Conservation (phyloP, 257 asterid genomes). For the Capsicum rhomboideum region DNA sequence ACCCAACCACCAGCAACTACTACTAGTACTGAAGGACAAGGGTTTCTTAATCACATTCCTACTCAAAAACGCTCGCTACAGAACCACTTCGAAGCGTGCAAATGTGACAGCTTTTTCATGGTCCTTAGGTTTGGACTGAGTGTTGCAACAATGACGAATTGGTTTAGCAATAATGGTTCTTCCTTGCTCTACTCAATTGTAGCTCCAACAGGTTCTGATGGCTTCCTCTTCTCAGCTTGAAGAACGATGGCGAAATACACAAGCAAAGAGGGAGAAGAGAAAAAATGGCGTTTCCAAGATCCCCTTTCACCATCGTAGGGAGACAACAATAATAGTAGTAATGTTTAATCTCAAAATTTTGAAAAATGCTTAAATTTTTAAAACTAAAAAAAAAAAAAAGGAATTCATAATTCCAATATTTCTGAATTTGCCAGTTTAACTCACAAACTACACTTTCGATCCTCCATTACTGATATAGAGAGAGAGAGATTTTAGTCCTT, state of each 20-base stretch:
- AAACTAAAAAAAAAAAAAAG: not conserved
- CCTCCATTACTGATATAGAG: no score
- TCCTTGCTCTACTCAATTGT: not conserved
- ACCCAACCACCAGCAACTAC: not conserved
- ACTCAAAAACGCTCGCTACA: not conserved
- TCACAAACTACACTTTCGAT: not conserved
- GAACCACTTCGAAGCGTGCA: not conserved
- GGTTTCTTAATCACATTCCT: not conserved
- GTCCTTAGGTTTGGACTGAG: not conserved
- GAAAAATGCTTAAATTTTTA: not conserved
- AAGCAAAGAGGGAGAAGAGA: not conserved
- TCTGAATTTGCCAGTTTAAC: not conserved
- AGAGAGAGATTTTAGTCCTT: no score
- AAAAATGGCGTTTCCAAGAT: constrained; percentile 15
- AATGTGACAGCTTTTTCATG: not conserved
- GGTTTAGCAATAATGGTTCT: not conserved
- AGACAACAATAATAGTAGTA: not conserved
- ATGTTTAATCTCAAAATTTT: not conserved
- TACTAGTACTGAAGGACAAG: not conserved
- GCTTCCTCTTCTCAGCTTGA: not conserved
- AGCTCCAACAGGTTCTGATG: not conserved
- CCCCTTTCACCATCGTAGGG: constrained; percentile 4
- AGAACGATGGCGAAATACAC: not conserved
- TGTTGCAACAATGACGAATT: not conserved
- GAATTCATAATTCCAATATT: not conserved